Evolutionary conservation across 2,329 filamentous ascomycete genomes (phyloP).

Genomic region (Xylariaceae sp.): DNA sequence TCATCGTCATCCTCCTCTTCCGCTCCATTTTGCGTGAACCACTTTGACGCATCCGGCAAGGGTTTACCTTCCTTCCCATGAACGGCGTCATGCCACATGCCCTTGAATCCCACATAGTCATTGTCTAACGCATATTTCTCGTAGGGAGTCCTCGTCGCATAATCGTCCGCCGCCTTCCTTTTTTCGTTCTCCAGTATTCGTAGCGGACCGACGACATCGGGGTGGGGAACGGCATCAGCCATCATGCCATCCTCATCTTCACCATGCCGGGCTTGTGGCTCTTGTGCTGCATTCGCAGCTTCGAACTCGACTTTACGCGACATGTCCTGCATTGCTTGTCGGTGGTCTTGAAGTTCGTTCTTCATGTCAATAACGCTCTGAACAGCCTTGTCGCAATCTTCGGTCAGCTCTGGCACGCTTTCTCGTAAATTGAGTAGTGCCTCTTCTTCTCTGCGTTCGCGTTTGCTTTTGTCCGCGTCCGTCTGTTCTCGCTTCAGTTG

Average conservation of each 20-base stretch:
- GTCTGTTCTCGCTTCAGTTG: constrained; percentile 30
- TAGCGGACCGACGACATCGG: constrained; percentile 25
- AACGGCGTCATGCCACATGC: constrained; percentile 51
- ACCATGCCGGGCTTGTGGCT: constrained; percentile 16
- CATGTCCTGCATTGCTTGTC: constrained; percentile 34
- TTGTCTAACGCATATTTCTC: constrained; percentile 53
- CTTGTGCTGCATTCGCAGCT: constrained; percentile 10
- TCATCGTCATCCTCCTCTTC: constrained; percentile 47
- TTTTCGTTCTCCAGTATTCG: constrained; percentile 33
- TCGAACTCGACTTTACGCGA: constrained; percentile 28
- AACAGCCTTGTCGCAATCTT: constrained; percentile 41
- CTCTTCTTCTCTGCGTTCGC: constrained; percentile 31
- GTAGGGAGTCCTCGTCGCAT: constrained; percentile 36
- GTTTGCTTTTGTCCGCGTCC: constrained; percentile 31
- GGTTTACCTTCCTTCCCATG: constrained; percentile 45
- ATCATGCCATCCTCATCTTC: constrained; percentile 20
- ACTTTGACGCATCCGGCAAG: constrained; percentile 48
- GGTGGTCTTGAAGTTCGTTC: constrained; percentile 44
- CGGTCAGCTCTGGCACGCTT: constrained; percentile 38
- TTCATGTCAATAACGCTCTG: constrained; percentile 46
- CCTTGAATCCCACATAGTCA: constrained; percentile 57
- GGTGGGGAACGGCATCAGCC: constrained; percentile 21
- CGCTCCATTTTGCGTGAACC: constrained; percentile 46
- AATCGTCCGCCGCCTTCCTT: constrained; percentile 36
- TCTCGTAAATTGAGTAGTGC: constrained; percentile 36